Conservation (phyloP, 2,329 filamentous ascomycete genomes). For the Aspergillus candidus region DNA sequence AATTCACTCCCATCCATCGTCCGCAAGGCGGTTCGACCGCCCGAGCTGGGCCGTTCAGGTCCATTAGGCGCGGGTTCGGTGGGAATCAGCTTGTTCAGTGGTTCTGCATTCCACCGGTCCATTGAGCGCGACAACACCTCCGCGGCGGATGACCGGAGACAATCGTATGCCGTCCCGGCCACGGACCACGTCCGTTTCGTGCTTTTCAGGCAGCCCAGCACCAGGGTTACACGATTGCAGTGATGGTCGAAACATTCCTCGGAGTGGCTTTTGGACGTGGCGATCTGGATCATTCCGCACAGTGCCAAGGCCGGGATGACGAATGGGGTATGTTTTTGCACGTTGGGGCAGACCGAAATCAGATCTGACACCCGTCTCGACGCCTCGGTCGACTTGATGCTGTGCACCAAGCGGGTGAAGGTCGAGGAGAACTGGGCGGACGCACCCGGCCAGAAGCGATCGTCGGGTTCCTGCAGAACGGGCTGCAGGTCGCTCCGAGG, state of each 20-base stretch:
- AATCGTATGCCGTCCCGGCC: slow-evolving; percentile 23
- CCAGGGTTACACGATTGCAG: slow-evolving; percentile 31
- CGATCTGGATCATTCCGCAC: slow-evolving; percentile 32
- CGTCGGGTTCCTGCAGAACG: slow-evolving; percentile 19
- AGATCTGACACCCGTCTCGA: slow-evolving; percentile 28
- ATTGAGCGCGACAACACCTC: slow-evolving; percentile 25
- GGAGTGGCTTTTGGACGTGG: slow-evolving; percentile 28
- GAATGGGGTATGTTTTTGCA: slow-evolving; percentile 29
- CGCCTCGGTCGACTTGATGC: slow-evolving; percentile 32
- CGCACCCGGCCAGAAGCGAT: slow-evolving; percentile 22
- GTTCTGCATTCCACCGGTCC: slow-evolving; percentile 23
- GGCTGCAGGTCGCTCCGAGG: slow-evolving; percentile 62
- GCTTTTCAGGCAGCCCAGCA: slow-evolving; percentile 31
- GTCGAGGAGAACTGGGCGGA: slow-evolving; percentile 25
- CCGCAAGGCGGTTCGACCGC: slow-evolving; percentile 8
- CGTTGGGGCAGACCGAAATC: slow-evolving; percentile 28
- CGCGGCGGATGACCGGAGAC: slow-evolving; percentile 23
- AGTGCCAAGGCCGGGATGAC: slow-evolving; percentile 24
- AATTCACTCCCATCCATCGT: slow-evolving; percentile 22
- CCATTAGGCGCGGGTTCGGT: slow-evolving; percentile 15
- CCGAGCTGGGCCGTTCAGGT: slow-evolving; percentile 12
- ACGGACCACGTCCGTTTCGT: slow-evolving; percentile 26
- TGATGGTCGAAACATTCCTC: slow-evolving; percentile 36
- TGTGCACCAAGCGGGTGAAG: slow-evolving; percentile 29
- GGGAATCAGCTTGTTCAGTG: slow-evolving; percentile 18